Base-by-base conservation (phyloP, 2,329 filamentous ascomycete species). In the Trichoderma cornu-damae region DNA sequence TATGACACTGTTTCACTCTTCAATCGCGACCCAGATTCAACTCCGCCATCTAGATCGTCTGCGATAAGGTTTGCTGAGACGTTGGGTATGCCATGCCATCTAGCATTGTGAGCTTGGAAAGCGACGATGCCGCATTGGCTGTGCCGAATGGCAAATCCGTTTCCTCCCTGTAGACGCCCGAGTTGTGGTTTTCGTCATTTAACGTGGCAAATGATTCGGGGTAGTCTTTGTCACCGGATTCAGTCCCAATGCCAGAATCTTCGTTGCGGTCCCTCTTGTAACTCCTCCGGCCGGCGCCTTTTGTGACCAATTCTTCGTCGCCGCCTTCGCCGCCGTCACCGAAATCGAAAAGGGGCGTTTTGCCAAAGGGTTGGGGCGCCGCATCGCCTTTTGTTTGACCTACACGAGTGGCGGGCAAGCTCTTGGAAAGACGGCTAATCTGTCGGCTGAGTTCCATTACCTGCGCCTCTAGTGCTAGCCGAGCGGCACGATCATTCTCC, bases 91-190 rank as follows among this genome's bases (percentile, higher is more conserved):
- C 12, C 11, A 54, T 46, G 6, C 26, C 49, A 40, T 28, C 65
- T 11, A 60, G 73, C 62, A 80, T 71, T 1, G 82, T 85, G 63
- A 86, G 68, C 65, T 83, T 81, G 59, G 82, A 82, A 9, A 87
- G 74, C 26, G 82, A 88, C 65, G 90, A 76, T 42, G 83, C 86
- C 61, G 82, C 80, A 20, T 82, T 82, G 1, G 84, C 82, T 66
- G 75, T 82, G 61, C 80, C 79, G 50, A 72, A 69, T 44, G 68
- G 70, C 18, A 69, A 64, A 8, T 71, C 69, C 28, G 42, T 42
- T 49, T 73, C 71, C 18, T 72, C 72, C 1, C 72, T 73, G 16
- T n/a, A 43, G 38, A 34, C 11, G 7, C 28, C 24, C 12, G 32
- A 24, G 30, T 28, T 46, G 16, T 34, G 26, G 28, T 70, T 69